phyloP scores from a whole-genome alignment of 2,329 filamentous ascomycete species.

The Trichoderma citrinoviride region DNA sequence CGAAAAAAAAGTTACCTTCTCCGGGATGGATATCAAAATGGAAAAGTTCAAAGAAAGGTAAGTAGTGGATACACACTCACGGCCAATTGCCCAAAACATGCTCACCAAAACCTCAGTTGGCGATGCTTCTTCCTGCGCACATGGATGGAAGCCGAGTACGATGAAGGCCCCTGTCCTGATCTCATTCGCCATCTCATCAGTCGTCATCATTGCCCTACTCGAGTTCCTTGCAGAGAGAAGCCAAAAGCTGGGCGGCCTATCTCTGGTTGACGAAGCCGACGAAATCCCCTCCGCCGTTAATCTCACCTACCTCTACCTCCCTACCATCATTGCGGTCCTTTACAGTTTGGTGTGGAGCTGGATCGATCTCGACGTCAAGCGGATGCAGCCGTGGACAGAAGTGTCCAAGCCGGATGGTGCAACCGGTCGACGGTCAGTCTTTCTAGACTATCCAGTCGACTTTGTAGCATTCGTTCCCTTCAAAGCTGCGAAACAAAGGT shows the following conservation, averaged over 20 bases:
- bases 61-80: too few relatives aligned
- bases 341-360: constrained; percentile 59
- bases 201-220: background rate
- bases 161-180: constrained; percentile 1
- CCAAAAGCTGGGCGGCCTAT: constrained; percentile 41
- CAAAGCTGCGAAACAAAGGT: constrained; percentile 30
- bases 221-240: constrained; percentile 45
- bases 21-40: too few relatives aligned
- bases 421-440: constrained; percentile 43
- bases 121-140: too few relatives aligned
- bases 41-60: too few relatives aligned
- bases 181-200: background rate
- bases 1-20: too few relatives aligned
- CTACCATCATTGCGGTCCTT: constrained; percentile 52
- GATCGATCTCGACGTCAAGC: constrained; percentile 57
- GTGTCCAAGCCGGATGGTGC: constrained; percentile 49
- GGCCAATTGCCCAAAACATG: too few relatives aligned
- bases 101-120: too few relatives aligned
- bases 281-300: constrained; percentile 37
- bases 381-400: constrained; percentile 60
- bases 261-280: constrained; percentile 26
- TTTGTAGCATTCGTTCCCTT: constrained; percentile 37
- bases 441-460: constrained; percentile 52
- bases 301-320: constrained; percentile 50
- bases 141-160: constrained; percentile 15